These are phyloP conservation scores for Penstemon davidsonii DNA, from an alignment of 257 asterid genomes.

Conservation along the genomic window DNA sequence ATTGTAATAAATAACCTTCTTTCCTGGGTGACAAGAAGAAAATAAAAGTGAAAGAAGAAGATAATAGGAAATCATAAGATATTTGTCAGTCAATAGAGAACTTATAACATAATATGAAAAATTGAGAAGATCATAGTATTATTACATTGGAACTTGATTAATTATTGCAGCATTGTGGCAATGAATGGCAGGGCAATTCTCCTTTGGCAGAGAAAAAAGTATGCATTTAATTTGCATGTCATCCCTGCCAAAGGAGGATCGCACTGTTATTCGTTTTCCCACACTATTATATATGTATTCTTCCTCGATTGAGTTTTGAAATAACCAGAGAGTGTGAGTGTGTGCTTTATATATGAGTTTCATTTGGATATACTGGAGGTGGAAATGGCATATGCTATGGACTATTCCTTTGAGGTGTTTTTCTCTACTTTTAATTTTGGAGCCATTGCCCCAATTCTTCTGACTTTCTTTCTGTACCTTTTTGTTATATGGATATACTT, in stretches of 20 bases:
- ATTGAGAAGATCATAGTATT: no score
- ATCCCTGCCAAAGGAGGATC: slow-evolving; percentile 50
- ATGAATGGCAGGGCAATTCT: slow-evolving; percentile 78
- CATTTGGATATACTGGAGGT: slow-evolving; percentile 51
- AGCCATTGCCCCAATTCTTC: slow-evolving; percentile 37
- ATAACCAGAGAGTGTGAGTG: slow-evolving; percentile 11
- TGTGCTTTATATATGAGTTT: slow-evolving; percentile 30
- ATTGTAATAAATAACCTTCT: no score
- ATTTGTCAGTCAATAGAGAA: no score
- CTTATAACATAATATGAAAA: no score
- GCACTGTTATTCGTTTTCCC: slow-evolving; percentile 52
- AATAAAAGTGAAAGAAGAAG: no score
- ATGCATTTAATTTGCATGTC: slow-evolving; percentile 43
- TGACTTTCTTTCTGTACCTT: slow-evolving; percentile 32
- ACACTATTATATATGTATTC: slow-evolving; percentile 22
- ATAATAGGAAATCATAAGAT: no score
- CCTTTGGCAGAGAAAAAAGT: slow-evolving; percentile 63
- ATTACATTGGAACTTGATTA: no score
- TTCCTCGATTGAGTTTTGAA: slow-evolving; percentile 15
- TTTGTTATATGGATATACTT: slow-evolving; percentile 50
- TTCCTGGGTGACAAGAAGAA: no score
- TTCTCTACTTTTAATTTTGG: slow-evolving; percentile 35
- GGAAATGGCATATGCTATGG: slow-evolving; percentile 46
- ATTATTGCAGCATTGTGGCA: background rate
- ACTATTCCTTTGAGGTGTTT: slow-evolving; percentile 34